Conservation (phyloP, 352 stramenopile genomes). For the Phytophthora tubulina region DNA sequence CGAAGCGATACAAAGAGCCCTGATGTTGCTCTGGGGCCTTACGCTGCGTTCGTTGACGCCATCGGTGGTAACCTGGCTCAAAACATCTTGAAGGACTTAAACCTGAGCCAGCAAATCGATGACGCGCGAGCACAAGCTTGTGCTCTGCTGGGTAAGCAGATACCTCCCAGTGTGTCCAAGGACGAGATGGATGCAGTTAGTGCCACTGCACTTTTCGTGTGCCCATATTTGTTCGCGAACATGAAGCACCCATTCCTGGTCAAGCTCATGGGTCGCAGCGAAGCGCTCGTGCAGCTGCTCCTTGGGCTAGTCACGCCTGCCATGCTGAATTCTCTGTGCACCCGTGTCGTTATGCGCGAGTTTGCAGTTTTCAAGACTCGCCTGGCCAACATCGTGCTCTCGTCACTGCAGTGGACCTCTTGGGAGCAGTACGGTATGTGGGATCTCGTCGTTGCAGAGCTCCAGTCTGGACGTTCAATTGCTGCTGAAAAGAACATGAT, state of each 20-base stretch:
- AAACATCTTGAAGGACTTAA: conserved; percentile 75
- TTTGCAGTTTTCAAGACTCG: conserved; percentile 81
- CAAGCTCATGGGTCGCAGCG: conserved; percentile 69
- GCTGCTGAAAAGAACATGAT: conserved; percentile 68
- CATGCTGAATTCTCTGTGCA: conserved; percentile 68
- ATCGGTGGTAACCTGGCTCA: conserved; percentile 60
- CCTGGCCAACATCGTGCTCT: conserved; percentile 74
- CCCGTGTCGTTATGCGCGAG: conserved; percentile 75
- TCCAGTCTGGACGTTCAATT: conserved; percentile 48
- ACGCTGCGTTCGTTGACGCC: conserved; percentile 68
- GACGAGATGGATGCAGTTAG: conserved; percentile 79
- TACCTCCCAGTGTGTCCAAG: conserved; percentile 28
- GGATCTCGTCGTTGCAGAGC: conserved; percentile 80
- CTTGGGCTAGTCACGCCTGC: conserved; percentile 68
- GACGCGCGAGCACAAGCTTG: conserved; percentile 74
- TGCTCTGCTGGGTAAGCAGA: conserved; percentile 56
- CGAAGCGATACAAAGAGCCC: conserved; percentile 57
- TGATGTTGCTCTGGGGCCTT: conserved; percentile 68
- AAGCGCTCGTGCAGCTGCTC: conserved; percentile 74
- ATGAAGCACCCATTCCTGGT: conserved; percentile 69
- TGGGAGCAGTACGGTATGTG: conserved; percentile 87
- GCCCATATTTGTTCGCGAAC: conserved; percentile 77
- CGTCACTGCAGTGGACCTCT: conserved; percentile 83
- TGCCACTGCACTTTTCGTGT: conserved; percentile 61
- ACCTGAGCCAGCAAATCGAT: conserved; percentile 81